These are phyloP conservation scores for Trichoderma koningiopsis DNA, from an alignment of 2,329 filamentous ascomycete genomes.

Conservation along the genomic window DNA sequence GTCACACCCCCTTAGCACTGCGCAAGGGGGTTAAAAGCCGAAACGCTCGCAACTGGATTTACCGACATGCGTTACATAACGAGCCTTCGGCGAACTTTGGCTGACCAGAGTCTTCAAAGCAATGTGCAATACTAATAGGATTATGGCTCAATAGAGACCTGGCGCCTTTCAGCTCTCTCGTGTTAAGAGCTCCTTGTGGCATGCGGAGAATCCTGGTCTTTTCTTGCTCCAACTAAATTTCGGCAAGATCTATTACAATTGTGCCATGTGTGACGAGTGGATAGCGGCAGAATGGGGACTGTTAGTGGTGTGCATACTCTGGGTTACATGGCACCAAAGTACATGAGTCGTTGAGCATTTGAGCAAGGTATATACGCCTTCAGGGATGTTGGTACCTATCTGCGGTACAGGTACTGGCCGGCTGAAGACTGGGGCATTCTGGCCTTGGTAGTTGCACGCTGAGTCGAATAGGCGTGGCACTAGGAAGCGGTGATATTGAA, in stretches of 20 bases:
- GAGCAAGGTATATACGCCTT: not conserved
- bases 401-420: not conserved
- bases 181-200: not conserved
- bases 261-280: not conserved
- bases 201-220: conserved; percentile 19
- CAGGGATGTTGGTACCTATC: not conserved
- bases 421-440: not conserved
- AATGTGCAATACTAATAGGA: not conserved
- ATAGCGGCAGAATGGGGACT: not conserved
- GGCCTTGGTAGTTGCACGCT: not conserved
- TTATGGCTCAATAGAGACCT: not conserved
- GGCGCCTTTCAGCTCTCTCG: not conserved
- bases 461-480: not conserved
- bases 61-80: not conserved
- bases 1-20: not conserved
- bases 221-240: not conserved
- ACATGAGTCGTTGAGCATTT: not conserved
- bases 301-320: not conserved
- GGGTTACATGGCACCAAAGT: not conserved
- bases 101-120: not conserved
- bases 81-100: not conserved
- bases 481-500: not conserved
- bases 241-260: not conserved
- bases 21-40: not conserved
- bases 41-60: not conserved